These are phyloP conservation scores for Polytrichum formosum DNA, from an alignment of 225 moss, liverwort and hornwort species.

Conservation along the genomic window DNA sequence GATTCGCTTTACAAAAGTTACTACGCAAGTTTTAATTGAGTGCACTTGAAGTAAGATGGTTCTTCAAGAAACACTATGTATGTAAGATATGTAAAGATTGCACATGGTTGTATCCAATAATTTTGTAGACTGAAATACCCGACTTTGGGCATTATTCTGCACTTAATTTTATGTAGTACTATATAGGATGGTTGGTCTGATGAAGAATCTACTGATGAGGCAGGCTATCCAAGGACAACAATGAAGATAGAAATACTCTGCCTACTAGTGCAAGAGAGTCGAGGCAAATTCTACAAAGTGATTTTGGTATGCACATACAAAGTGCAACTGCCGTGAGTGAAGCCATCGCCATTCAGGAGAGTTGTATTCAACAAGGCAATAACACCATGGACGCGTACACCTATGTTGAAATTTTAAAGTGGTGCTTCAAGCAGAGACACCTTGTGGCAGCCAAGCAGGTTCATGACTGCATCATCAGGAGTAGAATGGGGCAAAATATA, in stretches of 20 bases:
- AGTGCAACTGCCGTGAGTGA: neutral
- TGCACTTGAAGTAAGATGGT: neutral
- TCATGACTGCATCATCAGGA: constrained; percentile 6
- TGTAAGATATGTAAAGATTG: neutral
- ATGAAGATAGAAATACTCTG: neutral
- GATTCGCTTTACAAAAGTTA: neutral
- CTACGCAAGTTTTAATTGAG: neutral
- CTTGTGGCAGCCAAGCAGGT: constrained; percentile 3
- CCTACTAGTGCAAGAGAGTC: neutral
- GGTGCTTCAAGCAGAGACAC: constrained; percentile 1
- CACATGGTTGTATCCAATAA: neutral
- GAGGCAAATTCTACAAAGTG: neutral
- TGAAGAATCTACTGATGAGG: neutral
- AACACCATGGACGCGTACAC: neutral
- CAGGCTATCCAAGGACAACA: neutral
- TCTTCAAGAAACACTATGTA: neutral
- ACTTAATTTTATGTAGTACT: neutral
- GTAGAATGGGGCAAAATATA: neutral
- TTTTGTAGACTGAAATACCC: neutral
- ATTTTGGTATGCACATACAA: neutral
- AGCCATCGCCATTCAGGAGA: neutral
- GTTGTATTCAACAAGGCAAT: neutral
- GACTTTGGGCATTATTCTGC: neutral
- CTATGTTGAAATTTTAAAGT: neutral
- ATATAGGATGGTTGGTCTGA: neutral